Conservation (phyloP, 2,329 filamentous ascomycete species). For the Dothiorella sarmentorum region DNA sequence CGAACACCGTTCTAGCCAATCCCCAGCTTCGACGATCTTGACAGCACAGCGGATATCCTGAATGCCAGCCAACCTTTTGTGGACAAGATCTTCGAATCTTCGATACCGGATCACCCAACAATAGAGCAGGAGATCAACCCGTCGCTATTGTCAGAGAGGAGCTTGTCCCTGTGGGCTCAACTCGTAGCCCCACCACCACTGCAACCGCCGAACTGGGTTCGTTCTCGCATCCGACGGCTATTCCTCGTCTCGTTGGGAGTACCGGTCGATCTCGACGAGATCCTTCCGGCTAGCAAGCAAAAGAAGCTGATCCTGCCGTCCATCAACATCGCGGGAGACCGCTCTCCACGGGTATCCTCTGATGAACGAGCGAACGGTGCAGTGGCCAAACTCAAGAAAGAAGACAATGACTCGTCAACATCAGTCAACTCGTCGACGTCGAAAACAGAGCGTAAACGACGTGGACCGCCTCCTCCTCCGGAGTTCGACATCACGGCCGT, state of each 20-base stretch:
- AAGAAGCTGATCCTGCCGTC: constrained; percentile 95
- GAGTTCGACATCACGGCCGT: constrained; percentile 76
- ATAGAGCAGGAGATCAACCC: constrained; percentile 42
- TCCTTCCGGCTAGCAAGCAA: constrained; percentile 92
- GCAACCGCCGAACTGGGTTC: constrained; percentile 96
- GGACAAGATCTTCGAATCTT: constrained; percentile 53
- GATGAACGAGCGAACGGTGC: constrained; percentile 37
- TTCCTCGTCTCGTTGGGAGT: constrained; percentile 96
- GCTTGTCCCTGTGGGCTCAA: constrained; percentile 91
- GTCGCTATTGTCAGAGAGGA: constrained; percentile 71
- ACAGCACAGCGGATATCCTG: constrained; percentile 53
- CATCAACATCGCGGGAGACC: constrained; percentile 46
- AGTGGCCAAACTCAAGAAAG: constrained; percentile 37
- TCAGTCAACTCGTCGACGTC: constrained; percentile 38
- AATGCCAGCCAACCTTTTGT: constrained; percentile 64
- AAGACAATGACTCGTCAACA: constrained; percentile 36
- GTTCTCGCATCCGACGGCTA: constrained; percentile 86
- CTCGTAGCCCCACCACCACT: constrained; percentile 91
- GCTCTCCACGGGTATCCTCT: constrained; percentile 36
- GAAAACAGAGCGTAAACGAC: constrained; percentile 42
- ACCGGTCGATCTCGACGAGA: constrained; percentile 94
- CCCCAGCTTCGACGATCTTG: constrained; percentile 63
- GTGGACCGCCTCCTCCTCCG: constrained; percentile 65
- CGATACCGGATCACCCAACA: constrained; percentile 26
- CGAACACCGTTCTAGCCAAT: constrained; percentile 51